phyloP scores from a whole-genome alignment of 2,329 filamentous ascomycete species.

The Colletotrichum sp. region DNA sequence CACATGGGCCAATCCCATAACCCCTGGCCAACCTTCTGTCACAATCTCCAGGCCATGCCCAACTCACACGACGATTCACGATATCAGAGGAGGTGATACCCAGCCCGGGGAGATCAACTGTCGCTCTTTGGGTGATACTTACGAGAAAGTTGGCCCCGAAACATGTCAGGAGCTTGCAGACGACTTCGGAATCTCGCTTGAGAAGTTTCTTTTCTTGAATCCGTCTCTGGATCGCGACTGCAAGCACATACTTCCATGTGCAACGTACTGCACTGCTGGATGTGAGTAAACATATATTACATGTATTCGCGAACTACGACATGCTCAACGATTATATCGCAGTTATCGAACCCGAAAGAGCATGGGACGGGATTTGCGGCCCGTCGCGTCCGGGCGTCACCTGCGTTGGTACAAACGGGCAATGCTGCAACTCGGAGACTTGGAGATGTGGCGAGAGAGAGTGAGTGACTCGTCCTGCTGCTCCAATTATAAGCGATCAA shows the following conservation, averaged over 20 bases:
- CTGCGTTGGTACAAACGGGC: not conserved
- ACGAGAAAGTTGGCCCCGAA: not conserved
- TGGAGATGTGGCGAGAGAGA: not conserved
- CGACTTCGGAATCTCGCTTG: not conserved
- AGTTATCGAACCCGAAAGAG: not conserved
- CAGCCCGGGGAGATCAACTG: not conserved
- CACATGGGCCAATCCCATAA: not conserved
- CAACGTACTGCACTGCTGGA: not conserved
- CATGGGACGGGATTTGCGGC: not conserved
- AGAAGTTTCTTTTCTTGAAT: not conserved
- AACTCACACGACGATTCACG: not conserved
- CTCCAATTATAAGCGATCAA: not conserved
- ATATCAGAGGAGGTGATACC: not conserved
- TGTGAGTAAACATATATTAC: not conserved
- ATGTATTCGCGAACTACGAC: not conserved
- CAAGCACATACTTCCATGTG: not conserved
- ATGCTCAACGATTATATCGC: not conserved
- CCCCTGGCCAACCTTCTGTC: not conserved
- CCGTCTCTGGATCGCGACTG: not conserved
- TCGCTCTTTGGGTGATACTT: not conserved
- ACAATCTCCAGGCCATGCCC: not conserved
- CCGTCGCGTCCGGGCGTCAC: not conserved
- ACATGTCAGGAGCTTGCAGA: not conserved
- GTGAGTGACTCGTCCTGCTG: not conserved
- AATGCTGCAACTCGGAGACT: not conserved